Evolutionary conservation across 2,329 filamentous ascomycete genomes (phyloP), one percentile per base, ranked within the genome.

Genomic region (Penicillium olsonii): DNA sequence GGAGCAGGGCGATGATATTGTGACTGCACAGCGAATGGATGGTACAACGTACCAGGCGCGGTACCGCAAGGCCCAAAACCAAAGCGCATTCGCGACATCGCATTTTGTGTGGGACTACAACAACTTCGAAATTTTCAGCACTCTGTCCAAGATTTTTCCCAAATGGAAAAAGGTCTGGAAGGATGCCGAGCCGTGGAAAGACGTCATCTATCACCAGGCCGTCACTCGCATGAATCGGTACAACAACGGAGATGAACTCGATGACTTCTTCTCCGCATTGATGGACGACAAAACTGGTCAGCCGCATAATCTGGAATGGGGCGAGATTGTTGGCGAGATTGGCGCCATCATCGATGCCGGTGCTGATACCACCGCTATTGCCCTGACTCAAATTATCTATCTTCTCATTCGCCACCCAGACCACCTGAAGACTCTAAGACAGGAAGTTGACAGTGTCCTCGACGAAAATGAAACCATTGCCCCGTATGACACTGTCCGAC

Each of bases 241-340:
- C 40, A 39, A 70, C 14, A 65, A 63, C 0, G 79, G 79, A 12
- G 80, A 83, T 61, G 77, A 78, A 50, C 68, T 83, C 0, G 74
- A 80, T 43, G 81, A 84, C 55, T 82, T 84, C 64, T 82, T 84
- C 67, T 67, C 75, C 38, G 68, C 71, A 0, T 61, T 84, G 10
- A 79, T 83, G 75, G 75, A 76, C 20, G 69, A 73, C 48, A 75
- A 74, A 49, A 68, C 68, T 15, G 70, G 72, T 0, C 56, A 63
- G 5, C 64, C 69, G 0, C 66, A 74, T 33, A 72, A 73, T 20
- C 70, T 83, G 2, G 76, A 81, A 45, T 79, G 73, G 73, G 80
- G 80, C 20, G 80, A 84, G 61, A 77, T 83, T 9, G 72, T 79
- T 0, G 79, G 79, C 10, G 80, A 84, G 55, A 66, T 80, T 8